Base-by-base conservation (phyloP, 2,329 filamentous ascomycete genomes). In the Colletotrichum nymphaeae region DNA sequence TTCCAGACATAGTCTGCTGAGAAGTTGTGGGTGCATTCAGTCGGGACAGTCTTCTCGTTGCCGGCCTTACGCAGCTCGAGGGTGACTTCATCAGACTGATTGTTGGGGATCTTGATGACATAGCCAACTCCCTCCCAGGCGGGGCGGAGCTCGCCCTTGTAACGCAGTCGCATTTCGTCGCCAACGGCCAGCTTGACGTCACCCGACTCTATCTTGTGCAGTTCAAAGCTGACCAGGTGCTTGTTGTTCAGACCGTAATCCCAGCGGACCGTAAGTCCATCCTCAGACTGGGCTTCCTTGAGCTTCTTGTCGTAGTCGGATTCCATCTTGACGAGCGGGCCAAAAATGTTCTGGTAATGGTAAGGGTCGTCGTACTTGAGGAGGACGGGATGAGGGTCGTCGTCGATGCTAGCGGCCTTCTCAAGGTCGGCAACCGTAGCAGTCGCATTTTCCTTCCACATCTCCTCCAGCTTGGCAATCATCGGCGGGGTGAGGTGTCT, bases 1-100 rank as follows among this genome's bases (percentile, higher is more conserved):
- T 99, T 99, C 97, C 97, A 99, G 69, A 99, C 97, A 80, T 99
- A 99, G 82, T 99, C 97, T 76, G 96, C 97, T 19, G 95, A 98
- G 84, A 99, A 99, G 83, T 98, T 98, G 84, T 97, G 95, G 0
- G 96, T 98, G 83, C 96, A 97, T 79, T 99, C 96, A 0, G 95
- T 98, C 0, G 97, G 97, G 1, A 98, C 94, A 32, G 93, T 94
- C 84, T 98, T 98, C 85, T 98, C 95, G 81, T 97, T 97, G 74
- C 95, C 95, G 75, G 97, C 96, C 79, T 97, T 95, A 77, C 97
- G 94, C 80, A 99, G 86, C 82, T 99, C 97, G 76, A 99, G 93
- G 11, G 94, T 97, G 65, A 99, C 97, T 82, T 99, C 96, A 79
- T 99, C 97, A 16, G 95, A 98, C 85, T 98, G 95, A 84, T 98